A percentile compares a stretch with the other conserved stretches of the same genome.
Evolutionary conservation across 164 flowering plant genomes (phyloP).

Genomic region (Macadamia integrifolia): DNA sequence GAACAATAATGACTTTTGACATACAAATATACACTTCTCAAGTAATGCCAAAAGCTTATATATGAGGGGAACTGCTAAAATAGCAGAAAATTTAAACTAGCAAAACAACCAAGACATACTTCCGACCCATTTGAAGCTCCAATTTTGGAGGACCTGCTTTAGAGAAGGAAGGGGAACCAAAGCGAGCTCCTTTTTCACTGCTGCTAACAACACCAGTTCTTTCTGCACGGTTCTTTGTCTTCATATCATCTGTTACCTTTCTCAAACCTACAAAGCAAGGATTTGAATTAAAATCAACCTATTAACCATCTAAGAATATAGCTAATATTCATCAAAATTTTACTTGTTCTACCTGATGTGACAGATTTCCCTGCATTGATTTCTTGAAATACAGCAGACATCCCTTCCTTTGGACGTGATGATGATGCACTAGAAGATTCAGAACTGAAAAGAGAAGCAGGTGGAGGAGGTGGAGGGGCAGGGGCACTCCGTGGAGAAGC

Average conservation of each 20-base stretch:
- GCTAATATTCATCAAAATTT: background rate
- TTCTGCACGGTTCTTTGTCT: slow-evolving; percentile 85
- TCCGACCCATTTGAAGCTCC: slow-evolving; percentile 97
- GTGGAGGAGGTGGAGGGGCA: slow-evolving; percentile 88
- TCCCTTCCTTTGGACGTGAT: slow-evolving; percentile 69
- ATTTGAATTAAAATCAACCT: background rate
- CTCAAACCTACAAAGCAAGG: slow-evolving; percentile 43
- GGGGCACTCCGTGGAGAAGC: slow-evolving; percentile 54
- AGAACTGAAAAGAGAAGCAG: slow-evolving; percentile 61
- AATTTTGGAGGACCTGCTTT: slow-evolving; percentile 86
- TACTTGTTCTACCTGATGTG: slow-evolving; percentile 52
- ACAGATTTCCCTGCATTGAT: slow-evolving; percentile 68
- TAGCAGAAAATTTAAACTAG: background rate
- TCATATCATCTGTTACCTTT: slow-evolving; percentile 77
- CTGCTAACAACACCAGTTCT: slow-evolving; percentile 63
- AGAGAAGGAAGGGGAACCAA: slow-evolving; percentile 54
- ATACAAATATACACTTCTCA: slow-evolving; percentile 4
- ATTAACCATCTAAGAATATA: slow-evolving; percentile 1
- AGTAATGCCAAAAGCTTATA: background rate
- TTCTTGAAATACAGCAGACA: slow-evolving; percentile 95
- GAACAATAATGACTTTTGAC: slow-evolving; percentile 1
- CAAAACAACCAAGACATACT: slow-evolving; percentile 32
- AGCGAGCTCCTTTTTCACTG: slow-evolving; percentile 46
- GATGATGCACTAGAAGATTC: slow-evolving; percentile 56
- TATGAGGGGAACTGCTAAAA: background rate